Conservation (phyloP, 768 basidiomycete genomes). For the Tremella mesenterica region DNA sequence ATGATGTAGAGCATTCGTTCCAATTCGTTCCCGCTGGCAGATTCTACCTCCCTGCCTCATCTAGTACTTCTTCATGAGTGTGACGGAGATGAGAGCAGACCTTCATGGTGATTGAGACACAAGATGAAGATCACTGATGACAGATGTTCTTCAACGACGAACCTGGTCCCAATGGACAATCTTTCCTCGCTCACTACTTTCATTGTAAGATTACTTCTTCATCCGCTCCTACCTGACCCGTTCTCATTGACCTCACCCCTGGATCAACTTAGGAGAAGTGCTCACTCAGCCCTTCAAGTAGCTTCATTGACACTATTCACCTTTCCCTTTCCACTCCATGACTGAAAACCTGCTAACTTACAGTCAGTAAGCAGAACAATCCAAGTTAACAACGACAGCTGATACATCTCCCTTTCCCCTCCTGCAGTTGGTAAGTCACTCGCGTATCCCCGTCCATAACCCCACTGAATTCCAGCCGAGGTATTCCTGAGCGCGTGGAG, state of each 20-base stretch:
- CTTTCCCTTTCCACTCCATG: no score
- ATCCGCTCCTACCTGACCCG: background rate
- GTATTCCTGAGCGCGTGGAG: constrained; percentile 33
- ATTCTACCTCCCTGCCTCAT: no score
- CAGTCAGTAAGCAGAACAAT: background rate
- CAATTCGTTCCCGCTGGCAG: background rate
- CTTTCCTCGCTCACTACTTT: constrained; percentile 32
- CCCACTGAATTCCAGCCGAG: constrained; percentile 10
- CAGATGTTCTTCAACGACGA: constrained; percentile 34
- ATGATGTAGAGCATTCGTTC: no score
- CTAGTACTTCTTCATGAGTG: no score
- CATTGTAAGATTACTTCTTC: constrained; percentile 19
- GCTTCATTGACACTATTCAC: background rate
- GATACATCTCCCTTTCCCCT: background rate
- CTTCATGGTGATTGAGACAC: background rate
- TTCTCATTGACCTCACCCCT: background rate
- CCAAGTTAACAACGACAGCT: background rate
- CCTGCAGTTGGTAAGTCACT: background rate
- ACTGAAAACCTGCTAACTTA: background rate
- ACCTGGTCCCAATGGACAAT: constrained; percentile 11
- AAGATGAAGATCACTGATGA: background rate
- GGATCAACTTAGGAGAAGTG: background rate
- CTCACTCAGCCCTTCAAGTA: background rate
- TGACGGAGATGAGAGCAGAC: no score
- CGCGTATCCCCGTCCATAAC: background rate